A percentile compares a stretch with the other conserved stretches of the same genome.
These are phyloP conservation scores for Botrytis squamosa DNA, from an alignment of 2,329 filamentous ascomycete species.

Conservation along the genomic window DNA sequence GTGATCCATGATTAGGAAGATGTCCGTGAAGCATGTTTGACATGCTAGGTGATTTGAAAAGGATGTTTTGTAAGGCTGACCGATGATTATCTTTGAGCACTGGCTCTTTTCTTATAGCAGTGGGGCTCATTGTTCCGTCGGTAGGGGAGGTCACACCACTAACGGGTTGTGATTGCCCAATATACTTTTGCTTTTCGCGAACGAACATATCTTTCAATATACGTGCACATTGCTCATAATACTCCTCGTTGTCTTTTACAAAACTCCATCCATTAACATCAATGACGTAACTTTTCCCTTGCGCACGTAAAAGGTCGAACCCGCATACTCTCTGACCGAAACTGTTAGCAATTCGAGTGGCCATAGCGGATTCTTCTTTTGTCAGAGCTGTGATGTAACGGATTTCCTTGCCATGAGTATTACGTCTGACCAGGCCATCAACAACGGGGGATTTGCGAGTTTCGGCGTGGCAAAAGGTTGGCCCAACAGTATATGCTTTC, in stretches of 20 bases:
- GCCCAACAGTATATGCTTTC: conserved; percentile 95
- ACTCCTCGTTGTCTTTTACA: conserved; percentile 98
- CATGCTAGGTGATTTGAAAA: conserved; percentile 62
- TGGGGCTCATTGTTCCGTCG: conserved; percentile 27
- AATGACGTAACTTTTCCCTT: conserved; percentile 92
- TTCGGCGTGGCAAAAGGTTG: conserved; percentile 91
- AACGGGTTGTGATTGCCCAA: conserved; percentile 39
- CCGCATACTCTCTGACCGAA: conserved; percentile 96
- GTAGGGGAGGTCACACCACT: conserved; percentile 34
- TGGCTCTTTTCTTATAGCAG: conserved; percentile 29
- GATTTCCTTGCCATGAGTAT: conserved; percentile 95
- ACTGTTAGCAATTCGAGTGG: conserved; percentile 81
- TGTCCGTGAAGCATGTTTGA: conserved; percentile 50
- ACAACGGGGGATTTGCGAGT: conserved; percentile 97
- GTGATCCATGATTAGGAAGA: conserved; percentile 39
- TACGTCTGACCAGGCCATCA: conserved; percentile 90
- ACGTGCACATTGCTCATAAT: conserved; percentile 86
- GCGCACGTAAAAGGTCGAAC: conserved; percentile 87
- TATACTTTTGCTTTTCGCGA: conserved; percentile 67
- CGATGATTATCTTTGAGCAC: conserved; percentile 46
- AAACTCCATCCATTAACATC: conserved; percentile 99
- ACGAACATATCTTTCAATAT: conserved; percentile 89
- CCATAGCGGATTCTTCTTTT: conserved; percentile 79
- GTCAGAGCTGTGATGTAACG: conserved; percentile 88
- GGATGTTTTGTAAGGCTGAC: conserved; percentile 54